Conservation (phyloP, 192 early-diverging fungal genomes). For the Coemansia sp. region DNA sequence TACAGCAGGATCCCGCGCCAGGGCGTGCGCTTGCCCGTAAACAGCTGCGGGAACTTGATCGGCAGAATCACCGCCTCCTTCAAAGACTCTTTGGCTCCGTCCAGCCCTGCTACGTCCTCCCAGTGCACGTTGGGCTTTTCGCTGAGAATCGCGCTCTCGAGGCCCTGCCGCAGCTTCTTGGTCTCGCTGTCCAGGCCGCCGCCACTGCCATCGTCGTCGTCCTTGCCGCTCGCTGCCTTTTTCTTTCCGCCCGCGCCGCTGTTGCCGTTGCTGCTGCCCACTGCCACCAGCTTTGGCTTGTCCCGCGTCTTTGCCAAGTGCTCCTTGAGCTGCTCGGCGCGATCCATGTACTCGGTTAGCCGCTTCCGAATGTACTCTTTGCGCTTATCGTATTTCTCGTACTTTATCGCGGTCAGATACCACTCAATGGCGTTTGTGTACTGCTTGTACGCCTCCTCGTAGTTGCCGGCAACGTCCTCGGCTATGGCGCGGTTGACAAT, state of each 20-base stretch:
- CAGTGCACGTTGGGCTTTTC: slow-evolving; percentile 97
- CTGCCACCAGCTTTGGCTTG: slow-evolving; percentile 59
- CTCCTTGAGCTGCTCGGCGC: slow-evolving; percentile 92
- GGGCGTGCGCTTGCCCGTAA: slow-evolving; percentile 90
- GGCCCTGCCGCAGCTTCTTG: slow-evolving; percentile 67
- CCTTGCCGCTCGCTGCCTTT: slow-evolving; percentile 34
- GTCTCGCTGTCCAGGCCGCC: slow-evolving; percentile 70
- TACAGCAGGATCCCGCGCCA: slow-evolving; percentile 97
- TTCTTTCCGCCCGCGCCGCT: slow-evolving; percentile 34
- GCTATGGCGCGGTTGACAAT: slow-evolving; percentile 90
- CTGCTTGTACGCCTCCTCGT: slow-evolving; percentile 83
- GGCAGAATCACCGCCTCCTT: slow-evolving; percentile 99
- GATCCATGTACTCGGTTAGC: slow-evolving; percentile 87
- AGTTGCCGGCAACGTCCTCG: slow-evolving; percentile 85
- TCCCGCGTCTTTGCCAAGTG: slow-evolving; percentile 70
- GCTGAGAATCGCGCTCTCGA: slow-evolving; percentile 79
- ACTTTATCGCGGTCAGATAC: slow-evolving; percentile 93
- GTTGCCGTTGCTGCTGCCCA: slow-evolving; percentile 41
- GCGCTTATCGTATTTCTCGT: slow-evolving; percentile 90
- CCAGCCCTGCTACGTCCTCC: slow-evolving; percentile 96
- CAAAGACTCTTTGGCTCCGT: slow-evolving; percentile 90
- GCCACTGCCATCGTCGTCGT: slow-evolving; percentile 53
- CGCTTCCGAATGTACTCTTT: slow-evolving; percentile 83
- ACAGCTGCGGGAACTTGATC: slow-evolving; percentile 95
- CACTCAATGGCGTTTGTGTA: slow-evolving; percentile 91